These are phyloP conservation scores for Psilocybe tampanensis DNA, from an alignment of 768 basidiomycete genomes.

Conservation along the genomic window DNA sequence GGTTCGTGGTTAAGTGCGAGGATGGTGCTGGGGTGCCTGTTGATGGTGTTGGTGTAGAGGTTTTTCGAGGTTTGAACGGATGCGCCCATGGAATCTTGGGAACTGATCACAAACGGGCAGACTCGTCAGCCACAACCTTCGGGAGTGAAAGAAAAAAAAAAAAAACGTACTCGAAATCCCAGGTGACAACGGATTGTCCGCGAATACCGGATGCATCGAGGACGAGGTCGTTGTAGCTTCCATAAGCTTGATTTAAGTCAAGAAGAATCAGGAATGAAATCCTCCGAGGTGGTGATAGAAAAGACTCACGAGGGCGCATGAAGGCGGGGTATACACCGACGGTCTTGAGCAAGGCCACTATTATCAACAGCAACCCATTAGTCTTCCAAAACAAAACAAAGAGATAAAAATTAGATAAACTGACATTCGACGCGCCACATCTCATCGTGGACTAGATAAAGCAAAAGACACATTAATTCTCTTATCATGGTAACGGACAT, in stretches of 20 bases:
- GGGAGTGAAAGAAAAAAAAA: background rate
- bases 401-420: background rate
- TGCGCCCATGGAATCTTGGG: constrained; percentile 39
- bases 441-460: constrained; percentile 29
- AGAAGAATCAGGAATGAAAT: background rate
- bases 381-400: background rate
- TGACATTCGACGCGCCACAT: constrained; percentile 36
- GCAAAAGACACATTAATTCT: background rate
- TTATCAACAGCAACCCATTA: background rate
- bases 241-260: constrained; percentile 32
- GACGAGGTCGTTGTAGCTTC: constrained; percentile 42
- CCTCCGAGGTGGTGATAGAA: background rate
- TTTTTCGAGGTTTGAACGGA: constrained; percentile 31
- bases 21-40: constrained; percentile 33
- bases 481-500: background rate
- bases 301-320: constrained; percentile 40
- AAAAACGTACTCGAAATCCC: constrained; percentile 39
- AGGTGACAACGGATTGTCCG: constrained; percentile 33
- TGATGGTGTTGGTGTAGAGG: constrained; percentile 28
- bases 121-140: background rate
- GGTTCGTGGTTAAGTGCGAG: constrained; percentile 45
- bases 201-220: constrained; percentile 28
- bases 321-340: constrained; percentile 39
- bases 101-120: constrained; percentile 23
- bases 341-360: constrained; percentile 40